phyloP scores from a whole-genome alignment of 768 basidiomycete genomes.

The Baorangia bicolor region DNA sequence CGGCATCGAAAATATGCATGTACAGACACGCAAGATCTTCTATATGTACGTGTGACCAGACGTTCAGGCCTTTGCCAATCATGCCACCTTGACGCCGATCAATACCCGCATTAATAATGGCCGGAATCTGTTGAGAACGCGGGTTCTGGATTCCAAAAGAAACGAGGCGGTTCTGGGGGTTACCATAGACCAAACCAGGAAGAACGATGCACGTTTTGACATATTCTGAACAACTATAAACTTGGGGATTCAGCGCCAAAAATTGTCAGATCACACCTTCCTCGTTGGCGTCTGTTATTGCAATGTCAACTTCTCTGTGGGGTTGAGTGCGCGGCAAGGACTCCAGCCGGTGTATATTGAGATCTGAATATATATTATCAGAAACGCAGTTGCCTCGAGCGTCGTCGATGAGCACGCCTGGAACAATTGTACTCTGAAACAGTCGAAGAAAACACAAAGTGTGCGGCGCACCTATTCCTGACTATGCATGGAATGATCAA shows the following conservation, averaged over 20 bases:
- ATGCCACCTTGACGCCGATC: constrained; percentile 50
- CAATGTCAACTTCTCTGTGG: constrained; percentile 51
- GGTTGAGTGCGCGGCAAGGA: constrained; percentile 43
- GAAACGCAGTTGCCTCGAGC: constrained; percentile 41
- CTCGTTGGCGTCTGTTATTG: constrained; percentile 45
- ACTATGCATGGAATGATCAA: constrained; percentile 33
- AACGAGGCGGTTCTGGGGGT: constrained; percentile 46
- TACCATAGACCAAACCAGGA: constrained; percentile 59
- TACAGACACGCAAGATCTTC: constrained; percentile 48
- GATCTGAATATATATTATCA: constrained; percentile 47
- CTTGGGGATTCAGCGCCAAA: not conserved
- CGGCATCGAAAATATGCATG: constrained; percentile 41
- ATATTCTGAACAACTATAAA: constrained; percentile 42
- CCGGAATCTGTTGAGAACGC: constrained; percentile 53
- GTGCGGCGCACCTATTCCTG: constrained; percentile 41
- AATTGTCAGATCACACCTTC: constrained; percentile 35
- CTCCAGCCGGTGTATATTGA: constrained; percentile 45
- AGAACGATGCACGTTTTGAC: constrained; percentile 50
- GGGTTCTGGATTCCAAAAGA: constrained; percentile 52
- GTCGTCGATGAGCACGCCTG: constrained; percentile 22
- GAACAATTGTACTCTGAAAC: not conserved
- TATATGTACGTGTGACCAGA: constrained; percentile 62
- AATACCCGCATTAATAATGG: constrained; percentile 44
- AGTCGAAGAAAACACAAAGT: not conserved
- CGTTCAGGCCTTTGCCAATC: constrained; percentile 55